Evolutionary conservation across 1,284 basidiomycete species (phyloP), one percentile per base, ranked within the genome.

Genomic region (Nidula niveotomentosa): DNA sequence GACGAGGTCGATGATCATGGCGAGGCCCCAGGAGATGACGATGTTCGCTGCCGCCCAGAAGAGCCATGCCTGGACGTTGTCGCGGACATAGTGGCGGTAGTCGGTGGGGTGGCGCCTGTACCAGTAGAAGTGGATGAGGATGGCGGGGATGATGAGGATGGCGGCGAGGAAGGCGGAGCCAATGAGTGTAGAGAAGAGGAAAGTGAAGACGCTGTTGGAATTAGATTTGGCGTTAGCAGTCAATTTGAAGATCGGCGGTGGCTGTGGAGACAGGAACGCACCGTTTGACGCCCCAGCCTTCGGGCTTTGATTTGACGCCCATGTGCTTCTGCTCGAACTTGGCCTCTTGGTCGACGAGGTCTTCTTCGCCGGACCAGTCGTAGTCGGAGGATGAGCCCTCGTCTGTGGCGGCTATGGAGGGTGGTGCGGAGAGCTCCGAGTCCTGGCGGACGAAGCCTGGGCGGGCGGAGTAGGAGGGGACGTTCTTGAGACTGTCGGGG

Each of bases 11-110:
- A 90, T 74, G 56, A 87, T 69, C 69, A 90, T 74, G 6, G 85
- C 89, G 34, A 91, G 81, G 60, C 77, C 85, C 89, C 89, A 91
- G 2, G 89, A 91, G 51, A 90, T 76, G 54, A 88, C 69, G 51
- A 91, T 71, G 66, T 91, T 91, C 36, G 85, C 79, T 2, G 88
- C 88, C 8, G 81, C 83, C 88, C 90, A 91, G 68, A 88, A 88
- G 6, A 90, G 73, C 89, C 89, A 91, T 8, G 87, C 85, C 62
- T 88, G 77, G 49, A 90, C 69, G 63, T 90, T 91, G 58, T 85
- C 77, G 50, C 79, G 79, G 56, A 89, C 77, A 60, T 80, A 88
- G 37, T 72, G 75, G 12, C 88, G 78, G 59, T 83, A 72, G 7
- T 77, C 74, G 12, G 80, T 81, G 8, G 79, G 80, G 55, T 85